A percentile compares a stretch with the other conserved stretches of the same genome.
These are phyloP conservation scores for Monosporascus ibericus DNA, from an alignment of 2,329 filamentous ascomycete genomes.

Conservation along the genomic window DNA sequence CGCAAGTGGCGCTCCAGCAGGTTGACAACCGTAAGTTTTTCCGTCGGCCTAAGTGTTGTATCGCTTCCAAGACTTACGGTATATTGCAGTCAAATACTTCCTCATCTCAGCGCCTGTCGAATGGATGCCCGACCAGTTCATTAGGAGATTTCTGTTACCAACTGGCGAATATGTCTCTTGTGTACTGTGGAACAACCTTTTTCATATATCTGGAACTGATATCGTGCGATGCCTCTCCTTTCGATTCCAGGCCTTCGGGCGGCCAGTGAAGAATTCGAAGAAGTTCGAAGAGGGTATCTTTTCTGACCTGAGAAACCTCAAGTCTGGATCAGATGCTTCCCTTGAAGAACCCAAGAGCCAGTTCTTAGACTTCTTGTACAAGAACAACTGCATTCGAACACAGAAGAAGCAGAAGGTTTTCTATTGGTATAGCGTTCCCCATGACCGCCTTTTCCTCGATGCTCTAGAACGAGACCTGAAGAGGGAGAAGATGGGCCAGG, in stretches of 20 bases:
- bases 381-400: constrained; percentile 99
- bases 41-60: background rate
- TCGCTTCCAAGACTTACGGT: constrained; percentile 13
- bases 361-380: constrained; percentile 98
- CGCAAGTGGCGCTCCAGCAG: constrained; percentile 94
- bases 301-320: constrained; percentile 94
- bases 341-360: constrained; percentile 98
- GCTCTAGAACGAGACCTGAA: constrained; percentile 95
- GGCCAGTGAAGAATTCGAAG: constrained; percentile 98
- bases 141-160: constrained; percentile 87
- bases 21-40: constrained; percentile 83
- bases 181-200: constrained; percentile 98
- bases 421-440: constrained; percentile 99
- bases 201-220: constrained; percentile 98
- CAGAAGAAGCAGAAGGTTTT: constrained; percentile 99
- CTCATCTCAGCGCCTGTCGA: constrained; percentile 97
- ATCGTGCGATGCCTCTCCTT: constrained; percentile 98
- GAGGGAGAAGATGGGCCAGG: constrained; percentile 98
- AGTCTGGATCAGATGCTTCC: constrained; percentile 95
- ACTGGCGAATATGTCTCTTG: constrained; percentile 99
- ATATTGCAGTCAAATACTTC: constrained; percentile 85
- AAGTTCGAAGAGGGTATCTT: constrained; percentile 99
- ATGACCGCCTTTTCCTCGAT: constrained; percentile 95
- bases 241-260: constrained; percentile 95
- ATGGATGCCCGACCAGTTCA: constrained; percentile 95